Base-by-base conservation (phyloP, 129 eudicot species). In the Lactuca sativa region DNA sequence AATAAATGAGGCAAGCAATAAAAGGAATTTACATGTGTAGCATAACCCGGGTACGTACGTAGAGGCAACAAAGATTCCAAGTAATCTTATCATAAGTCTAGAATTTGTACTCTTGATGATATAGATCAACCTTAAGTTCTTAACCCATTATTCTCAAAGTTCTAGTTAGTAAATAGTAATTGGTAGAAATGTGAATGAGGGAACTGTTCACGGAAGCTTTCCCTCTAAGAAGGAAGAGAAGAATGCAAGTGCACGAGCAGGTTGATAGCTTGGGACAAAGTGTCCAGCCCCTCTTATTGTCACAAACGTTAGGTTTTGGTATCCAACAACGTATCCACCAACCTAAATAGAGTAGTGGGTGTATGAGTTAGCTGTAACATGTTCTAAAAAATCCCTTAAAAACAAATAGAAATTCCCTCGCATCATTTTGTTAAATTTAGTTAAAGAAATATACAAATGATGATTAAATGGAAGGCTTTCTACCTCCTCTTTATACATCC, bases 251-350 rank as follows among this genome's bases (percentile, higher is more conserved):
- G 68, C 88, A 13, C 88, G 82, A 66, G 76, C 83, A 3, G 88
- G 92, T 57, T 86, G 88, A 63, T 83, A 80, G 52, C 88, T 80
- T 12, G 91, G 91, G 12, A 86, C 91, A 9, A 82, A 80, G 48
- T 86, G 91, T 73, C 91, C 91, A 14, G 91, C 78, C n/a, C 89
- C 89, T 64, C 89, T 65, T 60, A 84, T 61, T 9, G 78, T 80
- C 62, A 84, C 88, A 30, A 86, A 86, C 7, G 88, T 80, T 25
- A 82, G 59, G 62, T 86, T 82, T 34, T 82, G 47, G 56, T 86
- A 82, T 76, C 71, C 90, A 55, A 69, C 90, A 2, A 43, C 87
- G 37, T 79, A 85, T 16, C 90, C 90, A 47, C 88, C 91, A 51
- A 86, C 91, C 85, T 86, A 36, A 7, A 51, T 6, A 47, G 31